Evolutionary conservation across 192 early-diverging fungal genomes (phyloP).

Genomic region (Backusella macrospora): DNA sequence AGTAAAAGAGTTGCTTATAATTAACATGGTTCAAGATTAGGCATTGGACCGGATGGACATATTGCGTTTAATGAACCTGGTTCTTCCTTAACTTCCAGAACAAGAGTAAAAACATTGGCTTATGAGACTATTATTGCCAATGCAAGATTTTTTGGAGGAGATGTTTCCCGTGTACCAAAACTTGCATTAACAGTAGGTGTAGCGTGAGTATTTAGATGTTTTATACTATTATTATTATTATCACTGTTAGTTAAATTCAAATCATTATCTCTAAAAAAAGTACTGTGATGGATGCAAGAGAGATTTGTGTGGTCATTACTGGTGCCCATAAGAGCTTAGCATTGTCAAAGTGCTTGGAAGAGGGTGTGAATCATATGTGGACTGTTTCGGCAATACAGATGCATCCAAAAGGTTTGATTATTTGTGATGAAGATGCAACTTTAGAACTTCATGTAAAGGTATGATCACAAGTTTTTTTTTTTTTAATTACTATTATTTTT

Average conservation of each 20-base stretch:
- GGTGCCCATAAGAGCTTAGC: constrained; percentile 75
- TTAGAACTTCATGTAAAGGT: constrained; percentile 86
- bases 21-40: constrained; percentile 14
- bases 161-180: constrained; percentile 83
- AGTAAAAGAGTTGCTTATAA: constrained; percentile 23
- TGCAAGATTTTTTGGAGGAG: constrained; percentile 84
- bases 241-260: neutral
- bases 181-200: constrained; percentile 88
- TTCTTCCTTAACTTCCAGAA: constrained; percentile 78
- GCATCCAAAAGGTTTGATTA: constrained; percentile 81
- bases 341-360: constrained; percentile 41
- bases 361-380: constrained; percentile 90
- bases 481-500: neutral
- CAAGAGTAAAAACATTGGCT: constrained; percentile 84
- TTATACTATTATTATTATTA: no score
- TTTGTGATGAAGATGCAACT: constrained; percentile 88
- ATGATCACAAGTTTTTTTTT: neutral
- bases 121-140: constrained; percentile 91
- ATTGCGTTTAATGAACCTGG: constrained; percentile 94
- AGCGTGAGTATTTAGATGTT: constrained; percentile 47
- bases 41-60: constrained; percentile 88
- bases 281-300: constrained; percentile 86
- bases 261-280: constrained; percentile 31
- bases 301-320: constrained; percentile 84
- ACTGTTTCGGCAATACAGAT: constrained; percentile 86